These are phyloP conservation scores for Larix kaempferi DNA, from an alignment of 75 land plant genomes.

Conservation along the genomic window DNA sequence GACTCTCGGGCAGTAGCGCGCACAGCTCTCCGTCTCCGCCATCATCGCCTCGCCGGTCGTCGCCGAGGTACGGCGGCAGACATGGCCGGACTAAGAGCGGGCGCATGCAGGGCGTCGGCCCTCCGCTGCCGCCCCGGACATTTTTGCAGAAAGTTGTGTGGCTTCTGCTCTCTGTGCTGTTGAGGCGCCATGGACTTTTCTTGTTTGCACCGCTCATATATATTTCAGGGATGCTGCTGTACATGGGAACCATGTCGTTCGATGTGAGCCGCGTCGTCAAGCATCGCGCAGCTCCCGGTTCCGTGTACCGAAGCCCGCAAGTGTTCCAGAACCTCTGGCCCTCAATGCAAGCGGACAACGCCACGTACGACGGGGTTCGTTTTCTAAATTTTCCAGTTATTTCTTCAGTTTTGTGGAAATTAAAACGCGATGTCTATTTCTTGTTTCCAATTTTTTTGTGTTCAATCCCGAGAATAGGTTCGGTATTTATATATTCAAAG, in stretches of 20 bases:
- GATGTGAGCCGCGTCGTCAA: slow-evolving; percentile 42
- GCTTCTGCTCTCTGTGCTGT: slow-evolving; percentile 56
- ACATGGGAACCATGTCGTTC: slow-evolving; percentile 73
- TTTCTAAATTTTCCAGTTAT: neutral
- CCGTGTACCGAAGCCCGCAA: slow-evolving; percentile 67
- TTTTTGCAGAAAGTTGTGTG: slow-evolving; percentile 47
- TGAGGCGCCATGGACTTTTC: slow-evolving; percentile 72
- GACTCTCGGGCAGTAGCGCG: slow-evolving; percentile 35
- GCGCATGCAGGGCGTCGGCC: slow-evolving; percentile 6
- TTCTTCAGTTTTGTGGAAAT: no score
- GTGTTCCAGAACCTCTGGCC: slow-evolving; percentile 45
- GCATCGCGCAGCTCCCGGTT: slow-evolving; percentile 51
- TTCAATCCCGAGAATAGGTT: no score
- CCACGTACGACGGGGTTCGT: slow-evolving; percentile 46
- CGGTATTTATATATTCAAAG: no score
- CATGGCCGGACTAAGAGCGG: slow-evolving; percentile 13
- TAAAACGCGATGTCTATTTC: no score
- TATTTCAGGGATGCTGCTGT: slow-evolving; percentile 74
- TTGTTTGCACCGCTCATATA: slow-evolving; percentile 86
- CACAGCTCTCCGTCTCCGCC: slow-evolving; percentile 54
- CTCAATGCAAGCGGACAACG: slow-evolving; percentile 63
- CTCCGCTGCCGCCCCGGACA: slow-evolving; percentile 14
- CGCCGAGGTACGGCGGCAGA: slow-evolving; percentile 21
- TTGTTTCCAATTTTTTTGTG: neutral
- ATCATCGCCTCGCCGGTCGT: slow-evolving; percentile 42